Evolutionary conservation across 1,284 basidiomycete genomes (phyloP).

Genomic region (Naganishia cerealis): DNA sequence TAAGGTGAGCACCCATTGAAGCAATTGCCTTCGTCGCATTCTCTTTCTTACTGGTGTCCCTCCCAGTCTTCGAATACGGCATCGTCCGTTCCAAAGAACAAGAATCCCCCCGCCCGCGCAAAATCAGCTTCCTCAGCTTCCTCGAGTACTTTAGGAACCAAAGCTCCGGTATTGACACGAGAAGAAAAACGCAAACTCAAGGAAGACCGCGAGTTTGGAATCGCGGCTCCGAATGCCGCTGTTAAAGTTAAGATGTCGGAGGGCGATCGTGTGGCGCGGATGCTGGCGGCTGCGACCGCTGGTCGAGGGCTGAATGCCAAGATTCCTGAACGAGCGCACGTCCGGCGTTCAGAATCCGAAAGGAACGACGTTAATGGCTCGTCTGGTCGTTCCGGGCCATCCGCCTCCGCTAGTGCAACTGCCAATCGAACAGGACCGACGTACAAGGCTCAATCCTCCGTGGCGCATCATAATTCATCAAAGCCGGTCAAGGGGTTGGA

Average conservation of each 20-base stretch:
- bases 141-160: conserved; percentile 3
- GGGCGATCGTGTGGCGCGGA: conserved; percentile 21
- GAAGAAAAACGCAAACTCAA: conserved; percentile 22
- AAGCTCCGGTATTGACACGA: conserved; percentile 21
- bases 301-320: conserved; percentile 27
- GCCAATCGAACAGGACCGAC: conserved; percentile 28
- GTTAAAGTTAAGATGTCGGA: conserved; percentile 15
- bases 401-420: not conserved
- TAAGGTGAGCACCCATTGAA: conserved; percentile 4
- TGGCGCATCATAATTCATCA: conserved; percentile 16
- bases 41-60: not conserved
- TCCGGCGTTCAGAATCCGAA: not conserved
- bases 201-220: conserved; percentile 24
- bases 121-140: conserved; percentile 5
- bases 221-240: conserved; percentile 17
- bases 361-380: not conserved
- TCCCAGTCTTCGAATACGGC: not conserved
- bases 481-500: conserved; percentile 23
- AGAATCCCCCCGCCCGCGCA: not conserved
- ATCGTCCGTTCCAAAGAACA: conserved; percentile 5
- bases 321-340: conserved; percentile 7
- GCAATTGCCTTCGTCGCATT: not conserved
- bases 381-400: not conserved
- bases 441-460: conserved; percentile 26
- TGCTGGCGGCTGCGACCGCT: conserved; percentile 23